Percentiles rank a stretch among this genome's conserved stretches.
Evolutionary conservation across 192 early-diverging fungal genomes (phyloP).

Genomic region (Geranomyces variabilis): DNA sequence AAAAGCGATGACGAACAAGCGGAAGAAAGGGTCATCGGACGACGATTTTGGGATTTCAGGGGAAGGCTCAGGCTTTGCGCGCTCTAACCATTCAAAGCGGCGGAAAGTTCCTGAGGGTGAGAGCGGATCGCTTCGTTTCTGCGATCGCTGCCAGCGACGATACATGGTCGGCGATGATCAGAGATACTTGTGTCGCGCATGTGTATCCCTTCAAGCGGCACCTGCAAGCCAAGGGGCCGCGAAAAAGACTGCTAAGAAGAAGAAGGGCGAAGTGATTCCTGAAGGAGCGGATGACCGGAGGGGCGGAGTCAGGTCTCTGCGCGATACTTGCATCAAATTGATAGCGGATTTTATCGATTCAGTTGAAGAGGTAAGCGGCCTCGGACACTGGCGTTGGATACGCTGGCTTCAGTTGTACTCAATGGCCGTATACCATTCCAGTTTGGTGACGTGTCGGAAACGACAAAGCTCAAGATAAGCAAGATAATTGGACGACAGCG

Average conservation of each 20-base stretch:
- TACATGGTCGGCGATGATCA: constrained; percentile 20
- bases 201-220: constrained; percentile 24
- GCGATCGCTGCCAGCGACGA: constrained; percentile 34
- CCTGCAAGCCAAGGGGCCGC: background rate
- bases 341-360: constrained; percentile 78
- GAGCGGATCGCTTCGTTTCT: constrained; percentile 27
- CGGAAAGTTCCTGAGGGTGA: constrained; percentile 5
- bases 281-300: constrained; percentile 19
- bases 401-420: too few relatives aligned
- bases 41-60: background rate
- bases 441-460: constrained; percentile 78
- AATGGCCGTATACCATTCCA: constrained; percentile 6
- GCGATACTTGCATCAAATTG: constrained; percentile 53
- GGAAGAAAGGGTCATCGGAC: constrained; percentile 13
- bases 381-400: too few relatives aligned
- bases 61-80: background rate
- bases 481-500: constrained; percentile 81
- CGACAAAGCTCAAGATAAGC: constrained; percentile 72
- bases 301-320: constrained; percentile 27
- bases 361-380: constrained; percentile 62
- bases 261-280: constrained; percentile 16
- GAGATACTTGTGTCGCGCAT: constrained; percentile 28
- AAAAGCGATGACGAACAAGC: constrained; percentile 4
- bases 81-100: constrained; percentile 35
- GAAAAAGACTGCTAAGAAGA: constrained; percentile 16